Evolutionary conservation across 768 basidiomycete genomes (phyloP).

Genomic region (Lentinus brumalis): DNA sequence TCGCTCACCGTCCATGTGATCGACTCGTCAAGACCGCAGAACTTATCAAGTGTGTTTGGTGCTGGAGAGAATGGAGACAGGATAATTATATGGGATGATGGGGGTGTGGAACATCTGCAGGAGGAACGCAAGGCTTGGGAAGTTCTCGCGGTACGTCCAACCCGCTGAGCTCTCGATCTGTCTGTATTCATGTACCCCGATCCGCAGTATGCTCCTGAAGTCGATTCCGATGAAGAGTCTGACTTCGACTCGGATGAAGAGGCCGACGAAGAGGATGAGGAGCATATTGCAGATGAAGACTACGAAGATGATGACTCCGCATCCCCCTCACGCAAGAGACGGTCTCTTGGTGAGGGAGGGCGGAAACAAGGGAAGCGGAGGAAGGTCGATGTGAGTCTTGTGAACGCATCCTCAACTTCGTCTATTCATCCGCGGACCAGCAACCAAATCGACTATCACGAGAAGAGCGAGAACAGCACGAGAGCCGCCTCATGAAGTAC

Average conservation of each 20-base stretch:
- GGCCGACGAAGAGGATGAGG: slow-evolving; percentile 40
- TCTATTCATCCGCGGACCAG: slow-evolving; percentile 29
- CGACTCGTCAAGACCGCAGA: slow-evolving; percentile 90
- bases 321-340: slow-evolving; percentile 50
- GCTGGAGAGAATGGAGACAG: slow-evolving; percentile 65
- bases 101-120: slow-evolving; percentile 67
- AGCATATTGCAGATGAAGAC: slow-evolving; percentile 47
- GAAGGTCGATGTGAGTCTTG: slow-evolving; percentile 47
- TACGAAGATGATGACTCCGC: slow-evolving; percentile 45
- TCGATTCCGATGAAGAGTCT: slow-evolving; percentile 65
- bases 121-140: slow-evolving; percentile 85
- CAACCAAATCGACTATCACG: slow-evolving; percentile 61
- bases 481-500: slow-evolving; percentile 72
- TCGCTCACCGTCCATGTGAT: slow-evolving; percentile 85
- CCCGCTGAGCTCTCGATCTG: neutral
- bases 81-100: slow-evolving; percentile 93
- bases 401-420: no score
- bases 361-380: slow-evolving; percentile 56
- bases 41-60: slow-evolving; percentile 83
- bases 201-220: slow-evolving; percentile 74
- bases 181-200: neutral
- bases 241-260: slow-evolving; percentile 47
- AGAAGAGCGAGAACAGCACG: slow-evolving; percentile 68
- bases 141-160: slow-evolving; percentile 64
- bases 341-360: slow-evolving; percentile 42